Base-by-base conservation (phyloP, 2,329 filamentous ascomycete species). In the Fusarium piperis region DNA sequence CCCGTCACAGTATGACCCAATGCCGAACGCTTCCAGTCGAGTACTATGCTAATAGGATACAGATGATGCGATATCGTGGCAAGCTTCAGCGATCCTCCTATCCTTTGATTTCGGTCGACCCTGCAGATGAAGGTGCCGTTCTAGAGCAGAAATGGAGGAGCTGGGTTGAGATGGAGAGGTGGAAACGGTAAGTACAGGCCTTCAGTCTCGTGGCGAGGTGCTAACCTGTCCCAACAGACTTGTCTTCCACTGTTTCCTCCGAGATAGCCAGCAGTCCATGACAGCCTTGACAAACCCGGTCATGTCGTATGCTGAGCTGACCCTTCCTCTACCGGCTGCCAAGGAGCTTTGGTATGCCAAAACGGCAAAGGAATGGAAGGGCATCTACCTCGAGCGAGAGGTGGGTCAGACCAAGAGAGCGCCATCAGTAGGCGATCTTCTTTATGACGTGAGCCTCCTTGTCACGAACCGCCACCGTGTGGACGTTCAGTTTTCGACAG, bases 261-360 rank as follows among this genome's bases (percentile, higher is more conserved):
- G 90, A 63, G 92, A 94, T 74, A 85, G 90, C 0, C 90, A 93
- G 67, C 85, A 88, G 5, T 92, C 92, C 3, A 91, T 94, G 82
- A 88, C 89, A 2, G 84, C 92, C 5, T 83, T 92, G 60, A 89
- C 87, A 23, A 90, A 88, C 65, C 90, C 91, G 0, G 82, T 89
- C 20, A 88, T 93, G 70, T 92, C 91, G 0, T 94, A 93, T 74
- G 86, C 90, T 0, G 92, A 94, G 74, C 81, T 94, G 55, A 88
- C 88, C 5, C 81, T 93, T 3, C 90, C 91, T 2, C 79, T 94
- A 0, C 92, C 92, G 0, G 88, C 87, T 66, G 83, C 88, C 0
- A 85, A 86, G 60, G 84, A 87, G 13, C 78, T 94, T 2, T 94
- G 92, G 92, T 85, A 88, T 53, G 91, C 92, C 2, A 85, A 86